These are phyloP conservation scores for Alternaria viburni DNA, from an alignment of 2,329 filamentous ascomycete genomes.

Conservation along the genomic window DNA sequence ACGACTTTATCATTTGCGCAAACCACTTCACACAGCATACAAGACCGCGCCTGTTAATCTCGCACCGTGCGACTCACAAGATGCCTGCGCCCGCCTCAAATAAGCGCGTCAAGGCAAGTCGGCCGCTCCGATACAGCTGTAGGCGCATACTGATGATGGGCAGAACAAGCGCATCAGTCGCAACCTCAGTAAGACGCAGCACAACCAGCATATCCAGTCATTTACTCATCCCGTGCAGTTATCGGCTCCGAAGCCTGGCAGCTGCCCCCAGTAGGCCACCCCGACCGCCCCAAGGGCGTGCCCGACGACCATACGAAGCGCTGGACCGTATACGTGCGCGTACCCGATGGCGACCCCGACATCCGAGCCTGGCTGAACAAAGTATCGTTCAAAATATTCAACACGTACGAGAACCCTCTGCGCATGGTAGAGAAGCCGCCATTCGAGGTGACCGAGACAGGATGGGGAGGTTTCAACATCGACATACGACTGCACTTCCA, in stretches of 20 bases:
- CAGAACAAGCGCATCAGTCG: conserved; percentile 51
- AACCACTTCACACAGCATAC: not conserved
- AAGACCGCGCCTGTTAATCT: not conserved
- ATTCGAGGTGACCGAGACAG: conserved; percentile 89
- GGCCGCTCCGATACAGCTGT: not conserved
- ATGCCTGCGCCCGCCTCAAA: conserved; percentile 63
- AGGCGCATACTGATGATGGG: conserved; percentile 21
- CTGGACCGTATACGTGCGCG: conserved; percentile 93
- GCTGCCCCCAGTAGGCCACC: conserved; percentile 75
- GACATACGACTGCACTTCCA: conserved; percentile 94
- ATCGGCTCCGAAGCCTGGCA: conserved; percentile 58
- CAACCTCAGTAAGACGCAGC: conserved; percentile 41
- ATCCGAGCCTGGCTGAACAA: conserved; percentile 96
- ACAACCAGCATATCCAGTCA: not conserved
- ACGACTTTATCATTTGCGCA: not conserved
- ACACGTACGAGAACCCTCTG: conserved; percentile 90
- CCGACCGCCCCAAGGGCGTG: conserved; percentile 66
- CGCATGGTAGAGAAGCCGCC: conserved; percentile 76
- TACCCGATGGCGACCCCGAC: conserved; percentile 81
- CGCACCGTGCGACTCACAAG: conserved; percentile 4
- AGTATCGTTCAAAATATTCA: conserved; percentile 97
- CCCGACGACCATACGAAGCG: conserved; percentile 94
- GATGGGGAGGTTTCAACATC: conserved; percentile 98
- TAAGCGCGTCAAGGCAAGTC: conserved; percentile 57
- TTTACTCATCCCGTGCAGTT: conserved; percentile 45